Evolutionary conservation across 495 filamentous ascomycete species (phyloP).

Genomic region (Hypoxylon intermedium): DNA sequence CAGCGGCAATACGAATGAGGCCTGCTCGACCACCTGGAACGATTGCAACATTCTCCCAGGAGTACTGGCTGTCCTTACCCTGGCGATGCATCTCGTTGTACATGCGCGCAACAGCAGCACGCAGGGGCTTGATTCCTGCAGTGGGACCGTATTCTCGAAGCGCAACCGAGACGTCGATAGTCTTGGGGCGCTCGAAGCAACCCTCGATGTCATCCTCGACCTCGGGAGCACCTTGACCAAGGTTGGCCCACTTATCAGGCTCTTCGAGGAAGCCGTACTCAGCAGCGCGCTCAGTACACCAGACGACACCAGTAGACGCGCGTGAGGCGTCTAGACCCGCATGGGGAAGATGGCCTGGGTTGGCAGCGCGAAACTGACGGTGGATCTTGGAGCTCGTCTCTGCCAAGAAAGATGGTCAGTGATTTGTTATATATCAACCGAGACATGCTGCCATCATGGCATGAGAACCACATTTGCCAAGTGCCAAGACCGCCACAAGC

Average conservation of each 20-base stretch:
- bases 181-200: conserved; percentile 85
- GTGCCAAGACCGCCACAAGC: conserved; percentile 43
- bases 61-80: conserved; percentile 88
- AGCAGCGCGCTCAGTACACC: conserved; percentile 82
- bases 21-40: conserved; percentile 93
- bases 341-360: conserved; percentile 88
- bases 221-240: conserved; percentile 94
- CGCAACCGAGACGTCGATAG: conserved; percentile 75
- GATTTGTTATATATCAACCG: conserved; percentile 15
- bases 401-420: conserved; percentile 45
- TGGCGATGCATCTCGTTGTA: conserved; percentile 93
- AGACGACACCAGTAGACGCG: conserved; percentile 83
- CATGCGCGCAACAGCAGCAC: conserved; percentile 86
- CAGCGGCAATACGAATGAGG: conserved; percentile 91
- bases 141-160: conserved; percentile 92
- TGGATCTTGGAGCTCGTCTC: conserved; percentile 83
- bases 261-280: conserved; percentile 84
- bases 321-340: conserved; percentile 86
- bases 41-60: conserved; percentile 99
- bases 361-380: conserved; percentile 81
- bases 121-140: conserved; percentile 87
- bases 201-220: conserved; percentile 92
- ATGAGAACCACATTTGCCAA: conserved; percentile 39
- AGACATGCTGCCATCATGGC: conserved; percentile 28
- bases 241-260: conserved; percentile 85